Evolutionary conservation across 257 asterid species (phyloP).

Genomic region (Paulownia fortunei): DNA sequence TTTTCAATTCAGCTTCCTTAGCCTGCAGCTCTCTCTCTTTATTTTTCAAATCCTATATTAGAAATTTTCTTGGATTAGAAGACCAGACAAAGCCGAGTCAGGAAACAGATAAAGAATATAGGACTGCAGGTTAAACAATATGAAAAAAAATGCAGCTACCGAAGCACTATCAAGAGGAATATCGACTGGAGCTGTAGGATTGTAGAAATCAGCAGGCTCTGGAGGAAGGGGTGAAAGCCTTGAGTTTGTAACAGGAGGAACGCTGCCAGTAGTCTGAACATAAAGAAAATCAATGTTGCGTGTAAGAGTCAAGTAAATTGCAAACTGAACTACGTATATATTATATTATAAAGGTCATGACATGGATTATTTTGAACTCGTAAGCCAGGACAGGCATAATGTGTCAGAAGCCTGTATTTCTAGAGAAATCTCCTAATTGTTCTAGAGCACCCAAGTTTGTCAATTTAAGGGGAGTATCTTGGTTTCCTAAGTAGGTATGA

Average conservation of each 20-base stretch:
- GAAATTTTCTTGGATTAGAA: conserved; percentile 28
- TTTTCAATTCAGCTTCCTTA: conserved; percentile 85
- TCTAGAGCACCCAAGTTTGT: neutral
- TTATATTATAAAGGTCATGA: neutral
- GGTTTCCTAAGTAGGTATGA: neutral
- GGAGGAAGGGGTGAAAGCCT: conserved; percentile 96
- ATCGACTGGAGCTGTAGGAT: conserved; percentile 79
- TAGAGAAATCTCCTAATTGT: neutral
- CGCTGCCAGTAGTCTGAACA: conserved; percentile 69
- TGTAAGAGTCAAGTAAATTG: neutral
- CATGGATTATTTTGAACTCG: neutral
- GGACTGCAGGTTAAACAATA: conserved; percentile 11
- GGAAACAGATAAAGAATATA: conserved; percentile 9
- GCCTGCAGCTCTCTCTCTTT: conserved; percentile 92
- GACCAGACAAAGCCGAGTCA: neutral
- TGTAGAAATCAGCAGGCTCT: conserved; percentile 97
- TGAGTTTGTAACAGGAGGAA: conserved; percentile 76
- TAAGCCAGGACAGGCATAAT: neutral
- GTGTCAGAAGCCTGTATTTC: neutral
- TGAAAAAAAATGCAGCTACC: conserved; percentile 46
- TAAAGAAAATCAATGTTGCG: conserved; percentile 9
- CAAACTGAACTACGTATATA: neutral
- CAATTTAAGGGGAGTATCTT: neutral
- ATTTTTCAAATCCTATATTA: conserved; percentile 73
- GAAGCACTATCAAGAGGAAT: conserved; percentile 78